Evolutionary conservation across 345 rosid species (phyloP).

Genomic region (Citrus sinensis): DVS_A1.0 CM039163.1:48987001-48987500

Average conservation of each 20-base stretch:
- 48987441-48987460: no score
- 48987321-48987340: not conserved
- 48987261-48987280: constrained; percentile 1
- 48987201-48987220: not conserved
- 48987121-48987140: not conserved
- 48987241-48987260: not conserved
- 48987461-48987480: not conserved
- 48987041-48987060: constrained; percentile 24
- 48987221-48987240: not conserved
- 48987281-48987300: not conserved
- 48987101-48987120: no score
- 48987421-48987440: no score
- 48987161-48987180: constrained; percentile 36
- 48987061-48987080: not conserved
- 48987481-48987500: not conserved
- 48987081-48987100: no score
- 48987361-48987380: not conserved
- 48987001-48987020: constrained; percentile 61
- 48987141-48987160: constrained; percentile 10
- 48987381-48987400: no score
- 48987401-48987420: no score
- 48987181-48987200: constrained; percentile 31
- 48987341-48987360: not conserved
- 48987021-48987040: constrained; percentile 49
- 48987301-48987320: not conserved